These are phyloP conservation scores for Heterobasidion annosum DNA, from an alignment of 1,284 basidiomycete species.

Conservation along the genomic window DNA sequence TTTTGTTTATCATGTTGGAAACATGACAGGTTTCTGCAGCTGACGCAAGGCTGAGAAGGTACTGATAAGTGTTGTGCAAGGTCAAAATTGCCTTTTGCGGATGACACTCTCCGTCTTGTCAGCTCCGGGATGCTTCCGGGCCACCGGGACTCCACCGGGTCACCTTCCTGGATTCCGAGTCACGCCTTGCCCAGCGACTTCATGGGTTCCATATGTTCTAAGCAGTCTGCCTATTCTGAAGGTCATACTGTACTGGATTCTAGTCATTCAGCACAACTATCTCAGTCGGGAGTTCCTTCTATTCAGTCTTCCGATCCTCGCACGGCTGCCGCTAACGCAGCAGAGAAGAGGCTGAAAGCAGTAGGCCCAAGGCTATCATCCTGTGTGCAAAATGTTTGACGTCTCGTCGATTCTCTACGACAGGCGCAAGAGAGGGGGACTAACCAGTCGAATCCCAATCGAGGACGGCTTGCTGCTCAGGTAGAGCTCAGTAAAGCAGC, in stretches of 20 bases:
- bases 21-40: too few species aligned
- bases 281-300: background rate
- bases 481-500: constrained; percentile 39
- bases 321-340: constrained; percentile 58
- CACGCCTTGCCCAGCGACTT: constrained; percentile 3
- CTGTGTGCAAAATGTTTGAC: constrained; percentile 1
- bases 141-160: too few species aligned
- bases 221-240: constrained; percentile 38
- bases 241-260: constrained; percentile 43
- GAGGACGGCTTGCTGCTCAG: constrained; percentile 53
- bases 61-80: too few species aligned
- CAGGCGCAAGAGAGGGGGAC: constrained; percentile 51
- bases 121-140: too few species aligned
- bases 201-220: constrained; percentile 68
- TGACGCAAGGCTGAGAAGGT: too few species aligned
- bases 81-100: background rate
- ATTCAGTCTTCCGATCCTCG: constrained; percentile 32
- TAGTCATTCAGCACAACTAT: background rate
- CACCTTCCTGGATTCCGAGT: too few species aligned
- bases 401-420: constrained; percentile 14
- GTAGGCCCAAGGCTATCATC: background rate
- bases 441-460: constrained; percentile 52
- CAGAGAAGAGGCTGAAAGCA: constrained; percentile 28
- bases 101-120: background rate
- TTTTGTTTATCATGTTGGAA: background rate